These are phyloP conservation scores for Arthrobotrys megalospora DNA, from an alignment of 2,329 filamentous ascomycete genomes.

Conservation along the genomic window DNA sequence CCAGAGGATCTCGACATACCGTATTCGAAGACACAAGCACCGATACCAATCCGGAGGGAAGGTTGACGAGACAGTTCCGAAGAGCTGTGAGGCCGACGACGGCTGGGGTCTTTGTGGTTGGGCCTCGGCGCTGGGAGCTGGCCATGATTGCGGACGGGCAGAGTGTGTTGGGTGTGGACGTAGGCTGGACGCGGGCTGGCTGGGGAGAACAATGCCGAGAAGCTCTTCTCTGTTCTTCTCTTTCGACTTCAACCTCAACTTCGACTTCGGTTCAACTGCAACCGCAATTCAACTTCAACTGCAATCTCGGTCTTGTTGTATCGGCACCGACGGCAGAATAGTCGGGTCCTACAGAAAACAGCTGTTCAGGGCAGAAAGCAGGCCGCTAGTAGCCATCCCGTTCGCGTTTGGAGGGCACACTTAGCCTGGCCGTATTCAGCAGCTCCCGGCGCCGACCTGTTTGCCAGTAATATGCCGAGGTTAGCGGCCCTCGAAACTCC, in stretches of 20 bases:
- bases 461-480: conserved; percentile 36
- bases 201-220: conserved; percentile 10
- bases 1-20: conserved; percentile 71
- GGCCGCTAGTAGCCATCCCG: conserved; percentile 47
- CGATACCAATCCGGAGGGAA: conserved; percentile 86
- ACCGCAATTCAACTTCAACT: neutral
- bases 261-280: neutral
- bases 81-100: conserved; percentile 89
- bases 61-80: conserved; percentile 94
- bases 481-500: conserved; percentile 10
- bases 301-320: conserved; percentile 14
- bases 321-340: conserved; percentile 33
- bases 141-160: conserved; percentile 31
- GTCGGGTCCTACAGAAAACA: conserved; percentile 25
- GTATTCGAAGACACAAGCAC: conserved; percentile 91
- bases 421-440: conserved; percentile 45
- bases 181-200: conserved; percentile 3
- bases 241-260: conserved; percentile 6
- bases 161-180: conserved; percentile 29
- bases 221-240: neutral
- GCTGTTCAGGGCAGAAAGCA: conserved; percentile 18
- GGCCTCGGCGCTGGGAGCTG: conserved; percentile 57
- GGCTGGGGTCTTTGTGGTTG: conserved; percentile 73
- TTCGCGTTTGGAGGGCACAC: conserved; percentile 24
- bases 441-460: conserved; percentile 30